These are phyloP conservation scores for Naematelia encephala DNA, from an alignment of 768 basidiomycete species.

Conservation along the genomic window DNA sequence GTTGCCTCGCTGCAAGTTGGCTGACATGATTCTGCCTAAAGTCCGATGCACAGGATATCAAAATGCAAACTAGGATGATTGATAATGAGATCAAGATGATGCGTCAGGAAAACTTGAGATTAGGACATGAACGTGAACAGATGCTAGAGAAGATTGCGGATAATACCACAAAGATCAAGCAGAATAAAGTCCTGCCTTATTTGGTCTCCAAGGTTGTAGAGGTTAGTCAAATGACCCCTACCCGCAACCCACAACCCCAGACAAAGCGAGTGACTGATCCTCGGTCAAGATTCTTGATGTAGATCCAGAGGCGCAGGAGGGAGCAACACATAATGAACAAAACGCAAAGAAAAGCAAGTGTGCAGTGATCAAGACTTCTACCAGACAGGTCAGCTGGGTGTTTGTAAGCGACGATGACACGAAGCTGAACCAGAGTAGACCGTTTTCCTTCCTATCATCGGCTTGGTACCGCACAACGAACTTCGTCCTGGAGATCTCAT, in stretches of 20 bases:
- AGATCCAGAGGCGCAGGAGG: slow-evolving; percentile 88
- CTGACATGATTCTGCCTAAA: slow-evolving; percentile 12
- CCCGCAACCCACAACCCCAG: background rate
- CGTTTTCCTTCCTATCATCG: slow-evolving; percentile 95
- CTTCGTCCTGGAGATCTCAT: slow-evolving; percentile 90
- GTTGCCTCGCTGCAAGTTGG: background rate
- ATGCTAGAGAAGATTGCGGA: slow-evolving; percentile 99
- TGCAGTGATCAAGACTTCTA: slow-evolving; percentile 98
- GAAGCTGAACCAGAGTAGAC: slow-evolving; percentile 55
- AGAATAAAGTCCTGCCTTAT: slow-evolving; percentile 98
- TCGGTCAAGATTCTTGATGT: slow-evolving; percentile 79
- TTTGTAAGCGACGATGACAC: background rate
- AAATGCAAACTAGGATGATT: slow-evolving; percentile 83
- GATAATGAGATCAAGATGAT: slow-evolving; percentile 99
- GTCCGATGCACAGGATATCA: slow-evolving; percentile 72
- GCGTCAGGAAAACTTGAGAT: slow-evolving; percentile 85
- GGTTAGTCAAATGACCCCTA: slow-evolving; percentile 55
- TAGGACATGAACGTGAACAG: slow-evolving; percentile 88
- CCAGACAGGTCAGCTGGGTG: slow-evolving; percentile 63
- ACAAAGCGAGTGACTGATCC: background rate
- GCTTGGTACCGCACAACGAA: slow-evolving; percentile 87
- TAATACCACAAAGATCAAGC: slow-evolving; percentile 96
- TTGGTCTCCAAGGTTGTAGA: slow-evolving; percentile 97
- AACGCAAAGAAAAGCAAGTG: slow-evolving; percentile 97
- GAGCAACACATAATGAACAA: slow-evolving; percentile 91